Conservation (phyloP, 345 rosid species). For the Brassica nigra region DNA sequence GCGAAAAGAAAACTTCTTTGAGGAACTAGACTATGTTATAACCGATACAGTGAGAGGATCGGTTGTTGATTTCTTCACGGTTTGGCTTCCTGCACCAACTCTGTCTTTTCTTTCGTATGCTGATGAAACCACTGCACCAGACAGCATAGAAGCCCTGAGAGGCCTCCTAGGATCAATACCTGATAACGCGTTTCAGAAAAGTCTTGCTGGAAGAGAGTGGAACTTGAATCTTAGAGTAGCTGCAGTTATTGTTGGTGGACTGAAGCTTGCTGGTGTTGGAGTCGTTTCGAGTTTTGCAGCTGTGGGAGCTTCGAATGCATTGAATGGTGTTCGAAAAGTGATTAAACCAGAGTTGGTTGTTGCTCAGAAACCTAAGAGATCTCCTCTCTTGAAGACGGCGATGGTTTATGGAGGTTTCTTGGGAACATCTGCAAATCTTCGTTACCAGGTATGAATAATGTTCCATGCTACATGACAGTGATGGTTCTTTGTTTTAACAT, state of each 20-base stretch:
- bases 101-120: conserved; percentile 78
- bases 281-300: conserved; percentile 83
- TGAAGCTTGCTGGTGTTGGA: conserved; percentile 86
- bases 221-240: conserved; percentile 74
- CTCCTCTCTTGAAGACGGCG: conserved; percentile 88
- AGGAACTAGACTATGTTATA: conserved; percentile 89
- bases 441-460: conserved; percentile 73
- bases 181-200: conserved; percentile 94
- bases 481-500: conserved; percentile 8
- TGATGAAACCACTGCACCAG: conserved; percentile 53
- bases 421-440: conserved; percentile 90
- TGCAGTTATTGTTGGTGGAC: conserved; percentile 85
- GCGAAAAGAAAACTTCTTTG: conserved; percentile 85
- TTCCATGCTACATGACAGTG: conserved; percentile 4
- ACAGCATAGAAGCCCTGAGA: conserved; percentile 60
- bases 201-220: conserved; percentile 84
- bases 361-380: conserved; percentile 60
- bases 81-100: conserved; percentile 98
- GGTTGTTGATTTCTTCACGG: conserved; percentile 94
- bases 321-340: conserved; percentile 53
- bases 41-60: conserved; percentile 81
- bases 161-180: conserved; percentile 90
- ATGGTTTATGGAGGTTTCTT: conserved; percentile 73
- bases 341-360: conserved; percentile 56
- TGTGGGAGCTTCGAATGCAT: conserved; percentile 77